Base-by-base conservation (phyloP, 2,329 filamentous ascomycete species). In the Colletotrichum liaoningense region DNA sequence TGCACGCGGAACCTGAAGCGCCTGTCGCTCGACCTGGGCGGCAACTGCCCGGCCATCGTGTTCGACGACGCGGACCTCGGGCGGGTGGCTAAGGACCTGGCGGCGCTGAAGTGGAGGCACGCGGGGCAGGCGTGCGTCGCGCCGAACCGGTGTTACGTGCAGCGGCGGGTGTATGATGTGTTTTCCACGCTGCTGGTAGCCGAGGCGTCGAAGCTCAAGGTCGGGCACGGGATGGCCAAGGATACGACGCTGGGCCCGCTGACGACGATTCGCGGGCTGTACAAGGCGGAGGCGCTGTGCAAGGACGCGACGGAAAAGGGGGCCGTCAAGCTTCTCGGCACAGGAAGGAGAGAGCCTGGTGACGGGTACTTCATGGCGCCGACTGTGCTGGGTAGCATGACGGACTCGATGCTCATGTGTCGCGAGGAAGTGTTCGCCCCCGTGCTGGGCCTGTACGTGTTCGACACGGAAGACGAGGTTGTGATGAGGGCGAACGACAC, bases 371-470 rank as follows among this genome's bases (percentile, higher is more conserved):
- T 94, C 84, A 94, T 90, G 83, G 87, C 92, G 76, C 92, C 91
- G 0, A 95, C 93, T 0, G 89, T 95, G 26, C 87, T 95, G 67
- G 88, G 90, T 22, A 90, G 90, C 63, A 93, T 93, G 87, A 93
- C 83, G 22, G 84, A 85, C 65, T 86, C 91, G 38, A 95, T 95
- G 93, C 83, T 86, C 52, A 83, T 95, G 52, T 88, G 89, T 11
- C 84, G 84, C 0, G 93, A 95, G 79, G 93, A 95, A 82, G 95
- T 93, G 0, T 95, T 95, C 77, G 93, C 93, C 0, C 93, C 93
- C 2, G 89, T 95, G 0, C 93, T 92, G 0, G 92, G 90, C 1
- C 80, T 95, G 1, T 93, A 94, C 84, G 86, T 88, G 56, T 95
- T 95, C 79, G 87, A 92, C 22, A 91, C 88, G 0, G 93, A 95